A percentile compares a stretch with the other conserved stretches of the same genome.
Evolutionary conservation across 2,329 filamentous ascomycete genomes (phyloP).

Genomic region (Ophiocordyceps sinensis): DNA sequence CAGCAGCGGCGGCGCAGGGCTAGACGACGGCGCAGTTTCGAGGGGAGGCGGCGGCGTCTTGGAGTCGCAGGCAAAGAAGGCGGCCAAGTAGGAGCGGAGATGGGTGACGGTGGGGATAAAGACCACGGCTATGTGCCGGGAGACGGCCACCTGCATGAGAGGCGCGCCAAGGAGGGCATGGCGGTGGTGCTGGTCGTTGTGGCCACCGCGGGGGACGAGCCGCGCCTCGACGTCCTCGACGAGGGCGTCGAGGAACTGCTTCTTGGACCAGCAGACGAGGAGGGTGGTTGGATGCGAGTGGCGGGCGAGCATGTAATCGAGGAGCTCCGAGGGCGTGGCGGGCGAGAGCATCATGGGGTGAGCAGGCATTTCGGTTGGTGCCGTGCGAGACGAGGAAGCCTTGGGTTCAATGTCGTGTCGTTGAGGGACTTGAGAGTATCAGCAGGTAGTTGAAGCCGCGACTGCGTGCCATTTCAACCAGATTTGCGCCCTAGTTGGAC

Average conservation of each 20-base stretch:
- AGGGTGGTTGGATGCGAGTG: conserved; percentile 47
- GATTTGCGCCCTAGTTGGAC: too few species aligned
- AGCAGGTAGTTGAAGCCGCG: too few species aligned
- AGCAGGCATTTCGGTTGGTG: neutral
- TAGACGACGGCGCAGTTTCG: conserved; percentile 16
- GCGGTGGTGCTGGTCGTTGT: neutral
- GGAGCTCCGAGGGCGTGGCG: conserved; percentile 42
- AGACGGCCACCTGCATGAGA: conserved; percentile 53
- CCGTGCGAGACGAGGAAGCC: too few species aligned
- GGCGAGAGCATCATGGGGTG: conserved; percentile 33
- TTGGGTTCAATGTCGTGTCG: too few species aligned
- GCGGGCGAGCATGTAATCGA: conserved; percentile 46
- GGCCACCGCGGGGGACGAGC: neutral
- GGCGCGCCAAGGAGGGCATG: conserved; percentile 42
- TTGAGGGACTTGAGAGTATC: too few species aligned
- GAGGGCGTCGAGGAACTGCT: conserved; percentile 50
- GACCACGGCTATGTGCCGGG: conserved; percentile 51
- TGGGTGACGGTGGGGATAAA: conserved; percentile 67
- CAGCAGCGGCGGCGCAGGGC: conserved; percentile 25
- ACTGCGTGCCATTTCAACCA: too few species aligned
- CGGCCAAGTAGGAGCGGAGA: conserved; percentile 60
- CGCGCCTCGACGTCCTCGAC: conserved; percentile 26
- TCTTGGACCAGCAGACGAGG: conserved; percentile 53
- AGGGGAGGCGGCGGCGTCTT: conserved; percentile 20
- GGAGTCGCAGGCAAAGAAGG: conserved; percentile 27